These are phyloP conservation scores for Curvularia spicifera DNA, from an alignment of 2,329 filamentous ascomycete genomes.

Conservation along the genomic window DNA sequence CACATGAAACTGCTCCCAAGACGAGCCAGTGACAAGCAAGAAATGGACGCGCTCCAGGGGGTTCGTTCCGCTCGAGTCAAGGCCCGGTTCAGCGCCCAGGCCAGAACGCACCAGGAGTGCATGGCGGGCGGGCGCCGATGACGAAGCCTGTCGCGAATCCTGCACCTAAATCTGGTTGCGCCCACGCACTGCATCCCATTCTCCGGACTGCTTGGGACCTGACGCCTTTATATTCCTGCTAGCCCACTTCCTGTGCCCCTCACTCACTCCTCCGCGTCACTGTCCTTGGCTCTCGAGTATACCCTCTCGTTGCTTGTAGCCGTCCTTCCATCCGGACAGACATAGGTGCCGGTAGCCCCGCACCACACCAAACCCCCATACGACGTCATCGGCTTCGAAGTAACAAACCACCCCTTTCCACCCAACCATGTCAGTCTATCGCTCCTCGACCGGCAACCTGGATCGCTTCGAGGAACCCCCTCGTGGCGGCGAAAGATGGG, in stretches of 20 bases:
- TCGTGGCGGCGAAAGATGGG: conserved; percentile 53
- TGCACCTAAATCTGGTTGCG: conserved; percentile 34
- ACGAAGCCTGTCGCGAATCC: conserved; percentile 30
- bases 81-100: conserved; percentile 18
- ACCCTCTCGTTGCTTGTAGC: conserved; percentile 6
- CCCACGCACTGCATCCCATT: conserved; percentile 22
- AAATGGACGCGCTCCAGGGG: conserved; percentile 7
- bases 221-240: conserved; percentile 24
- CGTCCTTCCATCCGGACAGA: conserved; percentile 7
- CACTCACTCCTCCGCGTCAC: conserved; percentile 5
- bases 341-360: conserved; percentile 25
- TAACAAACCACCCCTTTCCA: conserved; percentile 10
- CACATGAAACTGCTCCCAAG: conserved; percentile 8
- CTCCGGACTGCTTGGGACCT: conserved; percentile 12
- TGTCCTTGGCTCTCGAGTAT: conserved; percentile 7
- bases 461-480: conserved; percentile 51
- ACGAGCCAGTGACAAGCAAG: conserved; percentile 19
- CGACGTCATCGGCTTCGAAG: conserved; percentile 16
- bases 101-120: conserved; percentile 14
- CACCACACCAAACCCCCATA: conserved; percentile 20
- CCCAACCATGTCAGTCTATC: conserved; percentile 39
- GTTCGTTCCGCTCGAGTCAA: conserved; percentile 21
- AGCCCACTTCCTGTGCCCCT: conserved; percentile 15
- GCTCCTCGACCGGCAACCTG: conserved; percentile 53
- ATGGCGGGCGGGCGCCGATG: conserved; percentile 32